These are phyloP conservation scores for Hygrocybe punicea DNA, from an alignment of 768 basidiomycete species.

Conservation along the genomic window DNA sequence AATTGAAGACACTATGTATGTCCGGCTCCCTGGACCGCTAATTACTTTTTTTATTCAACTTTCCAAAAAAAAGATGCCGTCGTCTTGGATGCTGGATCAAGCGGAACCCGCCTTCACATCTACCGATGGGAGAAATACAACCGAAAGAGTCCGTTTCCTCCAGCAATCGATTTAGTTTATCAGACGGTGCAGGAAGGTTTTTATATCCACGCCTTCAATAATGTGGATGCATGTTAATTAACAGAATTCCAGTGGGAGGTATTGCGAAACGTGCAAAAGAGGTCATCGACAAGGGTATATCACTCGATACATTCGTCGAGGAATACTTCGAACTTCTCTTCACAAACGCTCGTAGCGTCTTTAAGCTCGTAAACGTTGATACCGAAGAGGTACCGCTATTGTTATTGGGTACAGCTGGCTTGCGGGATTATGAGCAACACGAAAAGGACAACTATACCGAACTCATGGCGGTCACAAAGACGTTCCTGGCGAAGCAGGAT, in stretches of 20 bases:
- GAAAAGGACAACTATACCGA: not conserved
- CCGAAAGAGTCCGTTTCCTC: not conserved
- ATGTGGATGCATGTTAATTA: too few relatives aligned
- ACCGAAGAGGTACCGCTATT: not conserved
- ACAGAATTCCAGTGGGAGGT: too few relatives aligned
- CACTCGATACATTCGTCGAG: not conserved
- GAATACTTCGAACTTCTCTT: not conserved
- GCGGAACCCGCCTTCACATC: not conserved
- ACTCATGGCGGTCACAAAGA: not conserved
- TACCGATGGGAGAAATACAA: not conserved
- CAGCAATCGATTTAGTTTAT: not conserved
- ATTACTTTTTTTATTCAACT: too few relatives aligned
- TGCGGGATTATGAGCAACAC: not conserved
- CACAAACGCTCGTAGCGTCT: not conserved
- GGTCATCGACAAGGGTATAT: too few relatives aligned
- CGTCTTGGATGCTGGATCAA: not conserved
- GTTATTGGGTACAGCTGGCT: not conserved
- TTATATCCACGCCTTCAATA: too few relatives aligned
- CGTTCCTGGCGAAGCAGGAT: too few relatives aligned
- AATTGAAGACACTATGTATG: too few relatives aligned
- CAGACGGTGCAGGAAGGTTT: too few relatives aligned
- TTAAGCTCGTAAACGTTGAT: not conserved
- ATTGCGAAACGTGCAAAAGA: too few relatives aligned
- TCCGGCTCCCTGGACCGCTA: too few relatives aligned
- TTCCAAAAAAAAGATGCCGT: not conserved